These are phyloP conservation scores for Amphibolis antarctica DNA, from an alignment of 106 monocot genomes.

Conservation along the genomic window DNA sequence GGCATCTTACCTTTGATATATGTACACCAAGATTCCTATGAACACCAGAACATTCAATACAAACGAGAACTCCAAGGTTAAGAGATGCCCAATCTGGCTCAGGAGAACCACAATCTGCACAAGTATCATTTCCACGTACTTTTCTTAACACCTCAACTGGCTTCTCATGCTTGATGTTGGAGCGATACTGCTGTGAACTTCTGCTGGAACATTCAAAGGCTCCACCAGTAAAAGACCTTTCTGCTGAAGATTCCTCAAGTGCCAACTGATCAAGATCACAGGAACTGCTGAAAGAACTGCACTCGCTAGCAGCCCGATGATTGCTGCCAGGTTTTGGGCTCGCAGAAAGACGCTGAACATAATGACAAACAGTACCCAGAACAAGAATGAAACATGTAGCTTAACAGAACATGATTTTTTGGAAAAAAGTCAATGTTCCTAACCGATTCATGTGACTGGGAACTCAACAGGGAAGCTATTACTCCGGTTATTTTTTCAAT, in stretches of 20 bases:
- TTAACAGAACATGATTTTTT: neutral
- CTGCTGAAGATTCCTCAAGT: constrained; percentile 42
- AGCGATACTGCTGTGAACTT: constrained; percentile 40
- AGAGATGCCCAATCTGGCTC: constrained; percentile 98
- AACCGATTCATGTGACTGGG: constrained; percentile 95
- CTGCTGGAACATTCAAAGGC: constrained; percentile 39
- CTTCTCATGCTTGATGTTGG: constrained; percentile 50
- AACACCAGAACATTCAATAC: constrained; percentile 97
- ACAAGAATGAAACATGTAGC: neutral
- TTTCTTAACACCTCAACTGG: constrained; percentile 71
- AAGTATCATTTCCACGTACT: constrained; percentile 72
- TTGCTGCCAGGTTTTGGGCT: constrained; percentile 43
- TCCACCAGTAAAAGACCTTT: constrained; percentile 36
- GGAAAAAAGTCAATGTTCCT: neutral
- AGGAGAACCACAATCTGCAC: constrained; percentile 86
- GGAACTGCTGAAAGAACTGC: constrained; percentile 73
- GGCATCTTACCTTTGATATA: constrained; percentile 78
- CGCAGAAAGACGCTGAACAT: constrained; percentile 36
- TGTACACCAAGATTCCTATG: constrained; percentile 99
- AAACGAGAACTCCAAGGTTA: constrained; percentile 95
- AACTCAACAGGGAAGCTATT: constrained; percentile 88
- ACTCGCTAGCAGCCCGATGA: constrained; percentile 38
- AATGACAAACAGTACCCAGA: neutral
- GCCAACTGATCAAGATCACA: constrained; percentile 53
- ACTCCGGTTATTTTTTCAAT: constrained; percentile 99